Conservation (phyloP, 75 land plant species). For the Larix kaempferi region DNA sequence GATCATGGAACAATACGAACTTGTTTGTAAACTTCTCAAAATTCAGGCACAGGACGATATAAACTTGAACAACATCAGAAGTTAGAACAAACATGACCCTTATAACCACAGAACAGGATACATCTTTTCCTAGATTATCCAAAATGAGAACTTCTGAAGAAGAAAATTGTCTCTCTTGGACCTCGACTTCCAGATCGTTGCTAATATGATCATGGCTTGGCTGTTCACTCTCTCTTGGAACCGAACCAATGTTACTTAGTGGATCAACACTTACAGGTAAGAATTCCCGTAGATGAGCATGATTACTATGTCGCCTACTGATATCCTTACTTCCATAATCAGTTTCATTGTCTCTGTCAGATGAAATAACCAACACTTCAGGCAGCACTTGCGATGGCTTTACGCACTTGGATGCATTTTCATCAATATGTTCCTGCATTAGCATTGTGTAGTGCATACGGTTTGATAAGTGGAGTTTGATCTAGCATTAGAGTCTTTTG, state of each 20-base stretch:
- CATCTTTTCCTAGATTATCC: not conserved
- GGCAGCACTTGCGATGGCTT: no score
- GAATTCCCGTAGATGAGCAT: not conserved
- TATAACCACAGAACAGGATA: no score
- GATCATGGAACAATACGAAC: not conserved
- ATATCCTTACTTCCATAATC: not conserved
- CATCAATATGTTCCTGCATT: no score
- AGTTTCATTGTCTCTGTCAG: no score
- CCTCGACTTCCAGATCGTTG: not conserved
- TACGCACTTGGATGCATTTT: no score
- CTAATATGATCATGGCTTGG: not conserved
- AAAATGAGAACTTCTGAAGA: not conserved
- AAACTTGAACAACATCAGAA: no score
- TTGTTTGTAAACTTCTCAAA: not conserved
- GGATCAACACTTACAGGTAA: not conserved
- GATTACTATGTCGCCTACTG: not conserved
- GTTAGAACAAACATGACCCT: no score
- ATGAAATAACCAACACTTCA: no score
- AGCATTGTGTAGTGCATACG: no score
- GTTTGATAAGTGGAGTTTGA: no score
- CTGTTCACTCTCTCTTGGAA: not conserved
- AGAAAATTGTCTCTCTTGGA: no score
- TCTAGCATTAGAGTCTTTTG: no score
- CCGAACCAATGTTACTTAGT: not conserved
- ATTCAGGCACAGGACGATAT: not conserved